These are phyloP conservation scores for Delonix regia DNA, from an alignment of 306 rosid species.

Conservation along the genomic window DNA sequence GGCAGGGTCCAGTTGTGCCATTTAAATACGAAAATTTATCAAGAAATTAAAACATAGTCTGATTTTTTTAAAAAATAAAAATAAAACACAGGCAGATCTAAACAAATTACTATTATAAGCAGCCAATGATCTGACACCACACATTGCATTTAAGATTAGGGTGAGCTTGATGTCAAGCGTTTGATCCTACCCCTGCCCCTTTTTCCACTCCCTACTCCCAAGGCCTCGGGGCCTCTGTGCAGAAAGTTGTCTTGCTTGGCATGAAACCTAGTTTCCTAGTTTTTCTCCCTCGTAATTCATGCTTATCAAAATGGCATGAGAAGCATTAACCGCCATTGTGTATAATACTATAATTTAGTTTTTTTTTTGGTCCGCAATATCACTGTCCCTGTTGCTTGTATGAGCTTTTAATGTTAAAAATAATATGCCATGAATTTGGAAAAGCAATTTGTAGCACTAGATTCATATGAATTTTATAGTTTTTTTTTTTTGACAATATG, in stretches of 20 bases:
- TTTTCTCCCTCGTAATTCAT: not conserved
- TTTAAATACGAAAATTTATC: not conserved
- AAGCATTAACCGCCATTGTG: not conserved
- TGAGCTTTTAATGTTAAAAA: constrained; percentile 19
- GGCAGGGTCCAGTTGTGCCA: not conserved
- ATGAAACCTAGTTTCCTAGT: not conserved
- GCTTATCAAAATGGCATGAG: not conserved
- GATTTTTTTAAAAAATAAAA: not conserved
- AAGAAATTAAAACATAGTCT: not conserved
- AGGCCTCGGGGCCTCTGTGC: not conserved
- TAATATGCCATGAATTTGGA: constrained; percentile 4
- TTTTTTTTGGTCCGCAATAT: not conserved
- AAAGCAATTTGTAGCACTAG: not conserved
- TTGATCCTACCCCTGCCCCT: not conserved
- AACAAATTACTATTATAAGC: not conserved
- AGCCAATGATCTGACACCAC: not conserved
- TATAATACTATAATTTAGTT: not conserved
- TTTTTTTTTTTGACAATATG: not conserved
- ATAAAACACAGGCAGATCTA: not conserved
- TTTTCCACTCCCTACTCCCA: not conserved
- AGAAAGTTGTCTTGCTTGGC: not conserved
- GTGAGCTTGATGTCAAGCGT: not conserved
- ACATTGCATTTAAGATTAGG: not conserved
- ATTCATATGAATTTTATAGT: not conserved
- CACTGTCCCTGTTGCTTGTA: not conserved